A percentile compares a stretch with the other conserved stretches of the same genome.
These are phyloP conservation scores for Amanita rimosa DNA, from an alignment of 768 basidiomycete species.

Conservation along the genomic window DNA sequence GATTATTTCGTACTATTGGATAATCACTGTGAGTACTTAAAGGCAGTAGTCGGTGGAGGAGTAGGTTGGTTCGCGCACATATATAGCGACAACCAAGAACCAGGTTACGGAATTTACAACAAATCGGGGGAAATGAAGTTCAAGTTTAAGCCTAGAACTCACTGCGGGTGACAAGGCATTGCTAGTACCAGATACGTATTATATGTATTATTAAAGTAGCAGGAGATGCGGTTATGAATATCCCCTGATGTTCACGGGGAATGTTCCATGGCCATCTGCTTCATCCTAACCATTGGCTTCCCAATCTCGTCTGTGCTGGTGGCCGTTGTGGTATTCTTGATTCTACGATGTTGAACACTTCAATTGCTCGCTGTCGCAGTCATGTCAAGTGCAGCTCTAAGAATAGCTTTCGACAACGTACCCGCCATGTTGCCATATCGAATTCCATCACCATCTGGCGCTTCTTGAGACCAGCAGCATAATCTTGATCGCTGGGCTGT, in stretches of 20 bases:
- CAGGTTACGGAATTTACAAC: constrained; percentile 51
- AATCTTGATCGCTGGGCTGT: constrained; percentile 53
- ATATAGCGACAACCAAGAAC: constrained; percentile 40
- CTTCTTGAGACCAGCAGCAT: constrained; percentile 51
- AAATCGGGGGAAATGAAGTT: constrained; percentile 32
- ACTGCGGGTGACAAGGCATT: constrained; percentile 16
- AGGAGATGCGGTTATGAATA: background rate
- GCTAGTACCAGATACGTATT: constrained; percentile 11
- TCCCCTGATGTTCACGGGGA: too few relatives aligned
- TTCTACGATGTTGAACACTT: constrained; percentile 71
- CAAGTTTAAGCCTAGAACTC: constrained; percentile 37
- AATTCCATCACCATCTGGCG: constrained; percentile 88
- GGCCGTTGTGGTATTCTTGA: constrained; percentile 69
- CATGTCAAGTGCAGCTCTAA: background rate
- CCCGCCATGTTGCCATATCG: constrained; percentile 85
- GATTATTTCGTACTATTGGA: constrained; percentile 45
- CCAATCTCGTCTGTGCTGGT: constrained; percentile 41
- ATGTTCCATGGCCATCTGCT: background rate
- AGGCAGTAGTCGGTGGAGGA: constrained; percentile 36
- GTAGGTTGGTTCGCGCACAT: constrained; percentile 62
- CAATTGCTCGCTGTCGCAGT: constrained; percentile 62
- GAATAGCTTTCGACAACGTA: constrained; percentile 20
- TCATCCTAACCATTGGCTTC: constrained; percentile 68
- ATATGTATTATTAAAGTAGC: too few relatives aligned
- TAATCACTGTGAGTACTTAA: constrained; percentile 38